These are phyloP conservation scores for Phlebopus sp. DNA, from an alignment of 1,284 basidiomycete genomes.

Conservation along the genomic window DNA sequence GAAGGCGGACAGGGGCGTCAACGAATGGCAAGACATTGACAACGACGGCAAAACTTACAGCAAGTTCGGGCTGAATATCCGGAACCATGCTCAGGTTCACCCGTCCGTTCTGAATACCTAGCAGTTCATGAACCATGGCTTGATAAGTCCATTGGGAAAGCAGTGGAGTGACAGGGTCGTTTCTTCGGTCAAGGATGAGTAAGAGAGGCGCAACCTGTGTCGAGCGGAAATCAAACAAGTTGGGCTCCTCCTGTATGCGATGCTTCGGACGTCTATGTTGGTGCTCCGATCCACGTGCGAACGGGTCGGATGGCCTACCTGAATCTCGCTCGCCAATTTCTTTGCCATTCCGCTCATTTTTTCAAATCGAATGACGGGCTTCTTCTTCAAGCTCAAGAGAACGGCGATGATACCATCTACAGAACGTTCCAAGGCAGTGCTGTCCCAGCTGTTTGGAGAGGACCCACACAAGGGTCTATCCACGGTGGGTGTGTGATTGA, in stretches of 20 bases:
- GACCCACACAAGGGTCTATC: constrained; percentile 66
- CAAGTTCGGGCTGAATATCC: constrained; percentile 83
- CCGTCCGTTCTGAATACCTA: constrained; percentile 93
- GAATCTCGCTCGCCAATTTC: constrained; percentile 84
- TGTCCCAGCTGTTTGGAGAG: constrained; percentile 66
- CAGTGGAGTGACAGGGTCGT: constrained; percentile 98
- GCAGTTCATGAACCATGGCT: constrained; percentile 97
- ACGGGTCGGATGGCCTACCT: constrained; percentile 46
- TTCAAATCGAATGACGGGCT: constrained; percentile 92
- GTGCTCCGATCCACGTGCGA: constrained; percentile 3
- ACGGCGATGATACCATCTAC: constrained; percentile 86
- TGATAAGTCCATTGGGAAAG: constrained; percentile 99
- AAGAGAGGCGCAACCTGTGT: constrained; percentile 75
- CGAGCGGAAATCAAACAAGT: constrained; percentile 74
- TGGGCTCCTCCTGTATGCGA: constrained; percentile 67
- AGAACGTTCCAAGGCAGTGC: constrained; percentile 73
- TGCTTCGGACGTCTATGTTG: constrained; percentile 43
- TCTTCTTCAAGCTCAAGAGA: constrained; percentile 94
- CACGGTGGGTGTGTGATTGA: constrained; percentile 73
- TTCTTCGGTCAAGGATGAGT: constrained; percentile 85
- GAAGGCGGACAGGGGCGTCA: constrained; percentile 8
- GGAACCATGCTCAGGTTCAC: constrained; percentile 86
- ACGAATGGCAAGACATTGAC: constrained; percentile 1
- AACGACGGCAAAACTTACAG: constrained; percentile 47
- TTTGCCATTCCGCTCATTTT: constrained; percentile 90